Evolutionary conservation across 75 land plant genomes (phyloP).

Genomic region (Selaginella tamariscina): DNA sequence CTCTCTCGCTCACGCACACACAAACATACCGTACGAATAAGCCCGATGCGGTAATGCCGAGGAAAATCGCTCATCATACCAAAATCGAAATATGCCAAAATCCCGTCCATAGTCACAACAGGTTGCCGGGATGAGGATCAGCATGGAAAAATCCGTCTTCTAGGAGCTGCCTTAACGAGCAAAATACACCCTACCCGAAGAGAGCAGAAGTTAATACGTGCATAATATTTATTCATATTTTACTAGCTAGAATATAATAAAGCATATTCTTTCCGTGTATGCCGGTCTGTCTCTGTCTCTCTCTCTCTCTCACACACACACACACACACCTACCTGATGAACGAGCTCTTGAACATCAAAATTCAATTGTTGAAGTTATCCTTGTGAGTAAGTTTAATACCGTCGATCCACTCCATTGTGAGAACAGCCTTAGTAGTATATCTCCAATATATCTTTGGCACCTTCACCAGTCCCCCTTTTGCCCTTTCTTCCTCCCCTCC

Average conservation of each 20-base stretch:
- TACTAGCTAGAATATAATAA: neutral
- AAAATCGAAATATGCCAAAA: slow-evolving; percentile 94
- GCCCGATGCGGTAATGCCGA: slow-evolving; percentile 81
- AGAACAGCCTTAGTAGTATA: slow-evolving; percentile 65
- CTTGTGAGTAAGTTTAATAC: slow-evolving; percentile 81
- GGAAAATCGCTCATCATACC: slow-evolving; percentile 99
- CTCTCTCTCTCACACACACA: neutral
- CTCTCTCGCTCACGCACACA: no score
- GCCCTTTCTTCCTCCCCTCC: neutral
- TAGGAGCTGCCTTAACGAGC: slow-evolving; percentile 83
- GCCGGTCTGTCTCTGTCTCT: no score
- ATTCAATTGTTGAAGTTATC: slow-evolving; percentile 32
- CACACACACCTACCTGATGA: slow-evolving; percentile 50
- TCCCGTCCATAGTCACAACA: slow-evolving; percentile 69
- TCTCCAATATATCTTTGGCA: slow-evolving; percentile 90
- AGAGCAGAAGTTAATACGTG: neutral
- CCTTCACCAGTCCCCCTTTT: slow-evolving; percentile 34
- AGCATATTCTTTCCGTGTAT: no score
- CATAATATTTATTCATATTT: no score
- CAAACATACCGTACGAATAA: slow-evolving; percentile 70
- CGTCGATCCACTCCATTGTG: slow-evolving; percentile 99
- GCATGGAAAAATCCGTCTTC: slow-evolving; percentile 98
- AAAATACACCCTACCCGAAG: slow-evolving; percentile 59
- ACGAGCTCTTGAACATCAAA: slow-evolving; percentile 53
- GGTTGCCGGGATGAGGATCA: slow-evolving; percentile 98